A percentile compares a stretch with the other conserved stretches of the same genome.
Evolutionary conservation across 2,329 filamentous ascomycete genomes (phyloP).

Genomic region (Ophiostoma perfectum): DNA sequence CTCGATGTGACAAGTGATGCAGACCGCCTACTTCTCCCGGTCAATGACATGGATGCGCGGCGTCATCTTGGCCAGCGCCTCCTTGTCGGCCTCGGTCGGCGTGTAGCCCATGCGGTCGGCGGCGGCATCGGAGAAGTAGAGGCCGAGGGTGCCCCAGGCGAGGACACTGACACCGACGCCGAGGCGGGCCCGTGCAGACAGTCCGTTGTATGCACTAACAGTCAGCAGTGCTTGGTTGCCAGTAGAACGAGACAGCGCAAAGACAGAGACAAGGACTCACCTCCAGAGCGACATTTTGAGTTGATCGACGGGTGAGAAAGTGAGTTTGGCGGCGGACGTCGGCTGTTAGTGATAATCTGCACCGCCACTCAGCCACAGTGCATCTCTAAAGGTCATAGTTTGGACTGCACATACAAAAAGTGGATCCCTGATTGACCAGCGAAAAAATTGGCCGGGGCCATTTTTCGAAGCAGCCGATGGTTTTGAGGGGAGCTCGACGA

Average conservation of each 20-base stretch:
- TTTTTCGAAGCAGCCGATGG: not conserved
- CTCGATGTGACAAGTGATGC: not conserved
- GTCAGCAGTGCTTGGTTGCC: not conserved
- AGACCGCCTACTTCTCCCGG: slow-evolving; percentile 31
- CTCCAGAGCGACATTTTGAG: slow-evolving; percentile 32
- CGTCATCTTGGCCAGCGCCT: slow-evolving; percentile 54
- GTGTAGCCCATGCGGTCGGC: slow-evolving; percentile 69
- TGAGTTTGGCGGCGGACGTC: not conserved
- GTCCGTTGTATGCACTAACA: slow-evolving; percentile 61
- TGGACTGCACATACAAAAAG: not conserved
- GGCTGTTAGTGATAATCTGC: slow-evolving; percentile 13
- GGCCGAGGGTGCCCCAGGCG: slow-evolving; percentile 66
- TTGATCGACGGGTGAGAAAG: slow-evolving; percentile 4
- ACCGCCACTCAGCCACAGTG: slow-evolving; percentile 20
- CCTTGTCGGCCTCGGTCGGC: slow-evolving; percentile 67
- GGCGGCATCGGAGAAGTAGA: slow-evolving; percentile 66
- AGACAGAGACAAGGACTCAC: slow-evolving; percentile 21
- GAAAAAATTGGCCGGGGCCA: slow-evolving; percentile 21
- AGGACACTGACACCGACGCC: slow-evolving; percentile 69
- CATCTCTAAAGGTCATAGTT: not conserved
- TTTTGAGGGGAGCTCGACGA: not conserved
- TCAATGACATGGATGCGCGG: slow-evolving; percentile 61
- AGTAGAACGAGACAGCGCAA: not conserved
- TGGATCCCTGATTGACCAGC: not conserved
- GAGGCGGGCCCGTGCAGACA: slow-evolving; percentile 64